Percentiles rank a stretch among this genome's conserved stretches.
phyloP scores from a whole-genome alignment of 768 basidiomycete species.

The Trametes punicea region DNA sequence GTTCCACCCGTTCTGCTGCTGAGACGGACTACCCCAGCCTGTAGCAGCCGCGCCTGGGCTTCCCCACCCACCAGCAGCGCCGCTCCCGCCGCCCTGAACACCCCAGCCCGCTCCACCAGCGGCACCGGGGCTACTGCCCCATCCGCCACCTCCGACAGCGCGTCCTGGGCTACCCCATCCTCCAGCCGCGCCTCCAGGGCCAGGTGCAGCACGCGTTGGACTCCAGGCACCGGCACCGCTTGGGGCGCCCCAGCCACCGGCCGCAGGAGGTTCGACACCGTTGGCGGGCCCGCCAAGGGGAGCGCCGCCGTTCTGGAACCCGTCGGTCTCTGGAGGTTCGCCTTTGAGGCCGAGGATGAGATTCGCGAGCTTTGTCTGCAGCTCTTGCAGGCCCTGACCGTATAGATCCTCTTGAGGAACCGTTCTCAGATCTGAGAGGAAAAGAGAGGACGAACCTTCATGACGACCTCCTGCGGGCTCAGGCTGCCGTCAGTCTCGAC shows the following conservation, averaged over 20 bases:
- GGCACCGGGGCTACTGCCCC: constrained; percentile 8
- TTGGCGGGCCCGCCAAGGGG: constrained; percentile 7
- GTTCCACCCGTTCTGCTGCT: constrained; percentile 32
- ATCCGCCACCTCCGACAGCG: constrained; percentile 17
- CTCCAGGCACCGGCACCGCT: constrained; percentile 19
- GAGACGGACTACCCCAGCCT: constrained; percentile 28
- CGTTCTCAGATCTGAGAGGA: not conserved
- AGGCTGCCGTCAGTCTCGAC: constrained; percentile 94
- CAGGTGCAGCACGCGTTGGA: constrained; percentile 30
- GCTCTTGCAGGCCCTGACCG: constrained; percentile 65
- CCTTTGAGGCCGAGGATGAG: constrained; percentile 70
- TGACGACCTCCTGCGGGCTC: constrained; percentile 83
- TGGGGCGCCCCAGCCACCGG: constrained; percentile 19
- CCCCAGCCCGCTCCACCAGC: constrained; percentile 9
- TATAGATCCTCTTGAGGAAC: not conserved
- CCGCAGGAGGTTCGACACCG: constrained; percentile 11
- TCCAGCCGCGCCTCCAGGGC: constrained; percentile 25
- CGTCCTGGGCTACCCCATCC: constrained; percentile 8
- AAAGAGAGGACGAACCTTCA: constrained; percentile 53
- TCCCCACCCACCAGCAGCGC: constrained; percentile 9
- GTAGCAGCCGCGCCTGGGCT: constrained; percentile 19
- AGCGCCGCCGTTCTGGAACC: constrained; percentile 36
- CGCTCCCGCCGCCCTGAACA: not conserved
- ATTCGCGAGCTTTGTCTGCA: constrained; percentile 78
- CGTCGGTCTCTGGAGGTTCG: constrained; percentile 43